A percentile compares a stretch with the other conserved stretches of the same genome.
Evolutionary conservation across 108 stramenopile species (phyloP).

Genomic region (Fragilariopsis cylindrus): DNA sequence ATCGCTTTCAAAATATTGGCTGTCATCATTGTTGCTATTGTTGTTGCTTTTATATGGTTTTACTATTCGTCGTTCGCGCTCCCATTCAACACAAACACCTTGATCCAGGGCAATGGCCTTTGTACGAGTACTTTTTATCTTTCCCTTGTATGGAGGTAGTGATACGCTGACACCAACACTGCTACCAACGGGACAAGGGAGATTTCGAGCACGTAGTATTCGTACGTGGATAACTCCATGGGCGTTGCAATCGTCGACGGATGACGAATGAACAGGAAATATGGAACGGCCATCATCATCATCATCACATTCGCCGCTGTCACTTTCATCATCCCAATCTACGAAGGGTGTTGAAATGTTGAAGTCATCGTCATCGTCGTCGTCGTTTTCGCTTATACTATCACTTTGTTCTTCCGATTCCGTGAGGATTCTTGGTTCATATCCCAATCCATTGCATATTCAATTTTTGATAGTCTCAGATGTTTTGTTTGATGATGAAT

Average conservation of each 20-base stretch:
- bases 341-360: slow-evolving; percentile 15
- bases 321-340: slow-evolving; percentile 21
- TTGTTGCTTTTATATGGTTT: background rate
- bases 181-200: slow-evolving; percentile 69
- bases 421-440: slow-evolving; percentile 7
- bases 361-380: background rate
- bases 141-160: slow-evolving; percentile 80
- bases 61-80: slow-evolving; percentile 11
- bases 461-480: too few relatives aligned
- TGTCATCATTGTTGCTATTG: background rate
- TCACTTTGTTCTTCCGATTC: slow-evolving; percentile 2
- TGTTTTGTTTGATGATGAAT: too few relatives aligned
- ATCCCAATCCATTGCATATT: slow-evolving; percentile 9
- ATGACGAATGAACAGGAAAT: slow-evolving; percentile 2
- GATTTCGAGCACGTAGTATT: slow-evolving; percentile 64
- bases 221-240: slow-evolving; percentile 80
- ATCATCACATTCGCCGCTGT: background rate
- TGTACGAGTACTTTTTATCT: slow-evolving; percentile 49
- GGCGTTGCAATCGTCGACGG: slow-evolving; percentile 41
- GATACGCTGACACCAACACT: slow-evolving; percentile 54
- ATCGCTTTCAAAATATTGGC: background rate
- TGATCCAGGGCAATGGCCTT: slow-evolving; percentile 37
- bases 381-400: background rate
- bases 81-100: slow-evolving; percentile 76
- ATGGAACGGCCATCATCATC: background rate